Evolutionary conservation across 2,329 filamentous ascomycete species (phyloP).

Genomic region (Trichothecium roseum): DNA sequence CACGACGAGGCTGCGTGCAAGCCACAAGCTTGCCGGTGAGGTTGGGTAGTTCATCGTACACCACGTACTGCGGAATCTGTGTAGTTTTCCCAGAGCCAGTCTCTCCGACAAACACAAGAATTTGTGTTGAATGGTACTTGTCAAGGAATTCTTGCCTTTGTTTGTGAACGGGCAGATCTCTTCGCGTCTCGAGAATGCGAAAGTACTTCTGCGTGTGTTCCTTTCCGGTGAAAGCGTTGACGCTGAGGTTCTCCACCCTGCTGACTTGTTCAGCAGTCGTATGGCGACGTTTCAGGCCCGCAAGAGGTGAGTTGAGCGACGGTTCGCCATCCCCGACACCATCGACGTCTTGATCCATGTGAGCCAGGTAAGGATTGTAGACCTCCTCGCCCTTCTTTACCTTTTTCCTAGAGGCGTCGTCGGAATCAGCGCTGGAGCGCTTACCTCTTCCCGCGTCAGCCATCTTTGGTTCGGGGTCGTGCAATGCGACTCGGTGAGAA

Average conservation of each 20-base stretch:
- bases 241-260: slow-evolving; percentile 66
- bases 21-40: slow-evolving; percentile 80
- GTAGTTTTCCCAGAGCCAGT: slow-evolving; percentile 99
- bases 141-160: slow-evolving; percentile 90
- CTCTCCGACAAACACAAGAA: slow-evolving; percentile 96
- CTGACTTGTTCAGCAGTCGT: slow-evolving; percentile 70
- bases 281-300: slow-evolving; percentile 62
- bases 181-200: slow-evolving; percentile 72
- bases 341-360: slow-evolving; percentile 58
- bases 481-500: slow-evolving; percentile 2
- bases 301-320: slow-evolving; percentile 39
- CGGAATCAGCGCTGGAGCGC: slow-evolving; percentile 32
- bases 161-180: slow-evolving; percentile 82
- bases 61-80: slow-evolving; percentile 95
- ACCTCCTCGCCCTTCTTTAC: slow-evolving; percentile 22
- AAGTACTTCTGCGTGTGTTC: slow-evolving; percentile 79
- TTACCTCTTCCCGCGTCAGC: slow-evolving; percentile 29
- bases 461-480: slow-evolving; percentile 19
- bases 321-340: slow-evolving; percentile 23
- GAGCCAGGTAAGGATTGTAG: slow-evolving; percentile 82
- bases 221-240: slow-evolving; percentile 76
- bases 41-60: slow-evolving; percentile 93
- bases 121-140: slow-evolving; percentile 87
- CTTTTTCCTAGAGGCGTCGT: slow-evolving; percentile 32
- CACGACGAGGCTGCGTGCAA: slow-evolving; percentile 94